These are phyloP conservation scores for Mrakia gelida DNA, from an alignment of 768 basidiomycete species.

Conservation along the genomic window DNA sequence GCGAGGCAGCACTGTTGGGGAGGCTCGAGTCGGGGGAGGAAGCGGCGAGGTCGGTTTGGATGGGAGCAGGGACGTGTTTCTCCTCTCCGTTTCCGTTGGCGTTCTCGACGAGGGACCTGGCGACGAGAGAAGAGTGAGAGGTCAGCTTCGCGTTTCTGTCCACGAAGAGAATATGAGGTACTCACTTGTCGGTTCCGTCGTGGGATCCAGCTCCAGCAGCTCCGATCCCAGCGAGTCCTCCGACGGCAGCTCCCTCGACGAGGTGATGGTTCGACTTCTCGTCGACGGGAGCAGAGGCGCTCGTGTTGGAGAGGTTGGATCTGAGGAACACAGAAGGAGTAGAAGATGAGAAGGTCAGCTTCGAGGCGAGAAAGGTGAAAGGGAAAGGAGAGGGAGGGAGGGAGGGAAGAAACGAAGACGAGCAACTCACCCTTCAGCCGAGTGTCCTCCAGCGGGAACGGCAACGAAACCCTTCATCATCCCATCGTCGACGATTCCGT, in stretches of 20 bases:
- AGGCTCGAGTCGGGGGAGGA: background rate
- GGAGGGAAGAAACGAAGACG: no score
- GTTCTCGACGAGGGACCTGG: background rate
- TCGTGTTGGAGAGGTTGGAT: background rate
- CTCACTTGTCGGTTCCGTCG: no score
- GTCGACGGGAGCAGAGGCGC: background rate
- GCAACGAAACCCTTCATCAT: conserved; percentile 16
- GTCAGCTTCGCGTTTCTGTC: no score
- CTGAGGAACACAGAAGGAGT: background rate
- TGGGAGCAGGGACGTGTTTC: conserved; percentile 2
- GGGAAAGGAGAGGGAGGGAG: no score
- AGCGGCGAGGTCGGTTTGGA: conserved; percentile 14
- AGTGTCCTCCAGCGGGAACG: background rate
- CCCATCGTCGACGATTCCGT: background rate
- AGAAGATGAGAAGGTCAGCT: background rate
- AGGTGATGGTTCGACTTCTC: conserved; percentile 11
- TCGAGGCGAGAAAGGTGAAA: background rate
- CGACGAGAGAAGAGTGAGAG: no score
- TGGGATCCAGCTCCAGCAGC: conserved; percentile 3
- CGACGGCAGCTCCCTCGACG: background rate
- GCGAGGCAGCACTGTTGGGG: background rate
- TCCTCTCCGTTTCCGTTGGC: background rate
- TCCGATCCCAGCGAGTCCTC: conserved; percentile 2
- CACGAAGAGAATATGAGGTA: no score
- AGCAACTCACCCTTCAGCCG: background rate